phyloP scores from a whole-genome alignment of 805 yeast genomes.

The Candida michaelii region DNA sequence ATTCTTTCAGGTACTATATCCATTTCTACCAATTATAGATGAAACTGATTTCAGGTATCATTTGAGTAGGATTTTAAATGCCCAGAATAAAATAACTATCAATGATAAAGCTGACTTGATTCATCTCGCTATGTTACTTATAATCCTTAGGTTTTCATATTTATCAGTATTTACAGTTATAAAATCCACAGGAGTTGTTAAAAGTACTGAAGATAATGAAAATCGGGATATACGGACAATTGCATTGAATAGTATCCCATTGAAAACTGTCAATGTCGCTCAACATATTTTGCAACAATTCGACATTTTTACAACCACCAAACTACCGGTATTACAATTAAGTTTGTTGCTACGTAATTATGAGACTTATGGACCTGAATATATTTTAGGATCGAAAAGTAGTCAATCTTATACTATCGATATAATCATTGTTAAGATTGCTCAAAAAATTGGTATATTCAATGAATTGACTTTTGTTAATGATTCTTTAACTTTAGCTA shows the following conservation, averaged over 20 bases:
- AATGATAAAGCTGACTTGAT: constrained; percentile 34
- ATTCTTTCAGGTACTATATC: constrained; percentile 43
- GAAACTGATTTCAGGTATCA: constrained; percentile 29
- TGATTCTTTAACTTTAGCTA: constrained; percentile 1
- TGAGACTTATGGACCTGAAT: constrained; percentile 49
- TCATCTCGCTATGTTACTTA: constrained; percentile 31
- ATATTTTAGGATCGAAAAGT: constrained; percentile 30
- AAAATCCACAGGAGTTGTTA: neutral
- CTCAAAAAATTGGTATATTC: constrained; percentile 11
- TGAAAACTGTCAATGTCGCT: constrained; percentile 32
- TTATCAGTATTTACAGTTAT: constrained; percentile 29
- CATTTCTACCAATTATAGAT: constrained; percentile 47
- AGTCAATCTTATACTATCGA: constrained; percentile 10
- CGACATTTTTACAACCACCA: constrained; percentile 35
- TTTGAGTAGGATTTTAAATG: constrained; percentile 1
- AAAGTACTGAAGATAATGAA: neutral
- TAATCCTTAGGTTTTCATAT: constrained; percentile 37
- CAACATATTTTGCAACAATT: constrained; percentile 36
- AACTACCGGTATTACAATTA: constrained; percentile 55
- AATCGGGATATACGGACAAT: neutral
- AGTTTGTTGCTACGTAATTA: constrained; percentile 52
- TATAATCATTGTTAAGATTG: constrained; percentile 4
- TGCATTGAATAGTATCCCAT: constrained; percentile 23
- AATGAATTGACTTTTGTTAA: constrained; percentile 6
- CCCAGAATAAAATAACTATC: constrained; percentile 14